Evolutionary conservation across 352 stramenopile species (phyloP).

Genomic region (Pythium brachiatum): DNA sequence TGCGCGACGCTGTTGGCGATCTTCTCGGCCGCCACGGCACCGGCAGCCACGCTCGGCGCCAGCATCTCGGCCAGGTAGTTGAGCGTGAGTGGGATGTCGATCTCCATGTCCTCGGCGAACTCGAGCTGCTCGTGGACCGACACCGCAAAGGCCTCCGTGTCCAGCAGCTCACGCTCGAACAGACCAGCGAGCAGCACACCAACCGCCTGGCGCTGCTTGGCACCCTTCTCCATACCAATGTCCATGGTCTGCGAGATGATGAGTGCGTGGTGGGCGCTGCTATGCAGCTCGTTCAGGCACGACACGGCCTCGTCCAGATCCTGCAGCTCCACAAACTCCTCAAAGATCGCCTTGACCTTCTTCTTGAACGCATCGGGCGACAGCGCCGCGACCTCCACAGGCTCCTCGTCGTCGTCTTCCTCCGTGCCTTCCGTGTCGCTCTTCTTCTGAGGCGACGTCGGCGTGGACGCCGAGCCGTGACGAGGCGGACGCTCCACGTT

Average conservation of each 20-base stretch:
- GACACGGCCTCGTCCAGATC: constrained; percentile 76
- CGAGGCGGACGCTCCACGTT: constrained; percentile 16
- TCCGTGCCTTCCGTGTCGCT: constrained; percentile 20
- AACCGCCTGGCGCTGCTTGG: constrained; percentile 58
- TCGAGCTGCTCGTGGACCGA: constrained; percentile 63
- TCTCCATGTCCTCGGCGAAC: constrained; percentile 77
- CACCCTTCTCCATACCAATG: constrained; percentile 68
- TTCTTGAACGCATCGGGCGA: constrained; percentile 73
- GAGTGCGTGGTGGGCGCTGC: constrained; percentile 39
- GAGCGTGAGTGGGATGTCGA: constrained; percentile 75
- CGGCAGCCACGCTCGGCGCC: constrained; percentile 47
- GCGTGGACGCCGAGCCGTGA: constrained; percentile 25
- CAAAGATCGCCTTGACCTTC: constrained; percentile 80
- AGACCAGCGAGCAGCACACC: constrained; percentile 53
- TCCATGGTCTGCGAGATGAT: constrained; percentile 57
- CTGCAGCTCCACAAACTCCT: constrained; percentile 83
- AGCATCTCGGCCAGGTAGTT: constrained; percentile 74
- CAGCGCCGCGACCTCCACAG: constrained; percentile 19
- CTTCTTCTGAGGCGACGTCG: constrained; percentile 33
- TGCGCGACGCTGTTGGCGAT: constrained; percentile 47
- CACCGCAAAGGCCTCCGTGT: constrained; percentile 31
- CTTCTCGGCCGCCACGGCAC: constrained; percentile 38
- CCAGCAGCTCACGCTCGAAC: constrained; percentile 48
- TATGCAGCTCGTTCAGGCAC: constrained; percentile 60
- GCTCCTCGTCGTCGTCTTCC: constrained; percentile 18